These are phyloP conservation scores for Neurospora sp. DNA, from an alignment of 495 filamentous ascomycete genomes.

Conservation along the genomic window DNA sequence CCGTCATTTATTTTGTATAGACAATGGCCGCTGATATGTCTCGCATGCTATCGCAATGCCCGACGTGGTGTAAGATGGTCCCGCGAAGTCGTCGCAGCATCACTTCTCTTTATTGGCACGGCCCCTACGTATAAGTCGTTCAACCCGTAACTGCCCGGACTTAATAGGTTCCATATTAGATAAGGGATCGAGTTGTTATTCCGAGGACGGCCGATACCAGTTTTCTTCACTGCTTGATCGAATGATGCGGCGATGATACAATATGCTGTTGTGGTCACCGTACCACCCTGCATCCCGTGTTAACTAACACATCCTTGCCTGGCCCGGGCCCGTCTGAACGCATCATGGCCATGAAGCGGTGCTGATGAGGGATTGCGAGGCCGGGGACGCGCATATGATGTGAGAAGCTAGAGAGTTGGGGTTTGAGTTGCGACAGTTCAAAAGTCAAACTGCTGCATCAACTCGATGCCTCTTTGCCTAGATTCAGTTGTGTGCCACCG, in stretches of 20 bases:
- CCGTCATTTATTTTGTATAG: too few relatives aligned
- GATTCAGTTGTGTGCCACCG: neutral
- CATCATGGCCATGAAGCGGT: neutral
- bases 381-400: neutral
- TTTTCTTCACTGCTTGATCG: slow-evolving; percentile 5
- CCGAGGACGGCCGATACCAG: neutral
- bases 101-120: neutral
- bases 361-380: neutral
- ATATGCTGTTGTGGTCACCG: slow-evolving; percentile 12
- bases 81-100: neutral
- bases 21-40: neutral
- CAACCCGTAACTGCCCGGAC: neutral
- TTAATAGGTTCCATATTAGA: neutral
- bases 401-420: neutral
- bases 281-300: neutral
- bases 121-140: neutral
- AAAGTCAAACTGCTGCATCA: neutral
- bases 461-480: neutral
- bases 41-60: neutral
- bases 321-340: neutral
- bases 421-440: neutral
- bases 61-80: neutral
- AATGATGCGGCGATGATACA: slow-evolving; percentile 13
- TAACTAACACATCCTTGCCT: neutral
- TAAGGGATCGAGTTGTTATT: neutral